phyloP scores from a whole-genome alignment of 1,284 basidiomycete species.

The Cystobasidium slooffiae region DNA sequence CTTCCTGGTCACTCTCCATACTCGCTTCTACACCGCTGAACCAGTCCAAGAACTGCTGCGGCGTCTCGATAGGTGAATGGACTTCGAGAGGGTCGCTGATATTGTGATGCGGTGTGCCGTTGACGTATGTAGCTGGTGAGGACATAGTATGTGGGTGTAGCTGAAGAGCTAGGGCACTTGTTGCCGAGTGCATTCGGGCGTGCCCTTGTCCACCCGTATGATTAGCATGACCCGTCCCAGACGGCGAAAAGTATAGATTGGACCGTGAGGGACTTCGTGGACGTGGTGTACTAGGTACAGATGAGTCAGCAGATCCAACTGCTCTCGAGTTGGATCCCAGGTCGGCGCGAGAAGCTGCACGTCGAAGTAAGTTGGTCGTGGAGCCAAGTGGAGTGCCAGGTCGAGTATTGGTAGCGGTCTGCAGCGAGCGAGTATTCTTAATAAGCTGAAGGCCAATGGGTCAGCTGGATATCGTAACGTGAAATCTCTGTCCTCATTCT shows the following conservation, averaged over 20 bases:
- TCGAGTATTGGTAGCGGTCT: slow-evolving; percentile 41
- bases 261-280: slow-evolving; percentile 23
- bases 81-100: slow-evolving; percentile 65
- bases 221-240: slow-evolving; percentile 17
- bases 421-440: slow-evolving; percentile 19
- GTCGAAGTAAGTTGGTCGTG: slow-evolving; percentile 12
- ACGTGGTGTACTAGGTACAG: slow-evolving; percentile 9
- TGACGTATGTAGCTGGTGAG: slow-evolving; percentile 35
- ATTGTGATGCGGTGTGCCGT: slow-evolving; percentile 45
- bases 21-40: slow-evolving; percentile 78
- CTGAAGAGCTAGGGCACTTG: slow-evolving; percentile 25
- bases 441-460: not conserved
- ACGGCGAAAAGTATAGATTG: slow-evolving; percentile 9
- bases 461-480: not conserved
- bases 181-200: slow-evolving; percentile 13
- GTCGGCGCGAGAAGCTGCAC: slow-evolving; percentile 35
- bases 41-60: slow-evolving; percentile 95
- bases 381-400: slow-evolving; percentile 23
- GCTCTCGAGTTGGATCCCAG: not conserved
- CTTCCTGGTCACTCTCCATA: slow-evolving; percentile 86
- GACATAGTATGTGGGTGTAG: slow-evolving; percentile 21
- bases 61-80: slow-evolving; percentile 74
- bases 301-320: slow-evolving; percentile 10
- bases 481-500: not conserved
- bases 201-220: slow-evolving; percentile 1